phyloP scores from a whole-genome alignment of 108 stramenopile genomes.

The Fistulifera solaris region DNA sequence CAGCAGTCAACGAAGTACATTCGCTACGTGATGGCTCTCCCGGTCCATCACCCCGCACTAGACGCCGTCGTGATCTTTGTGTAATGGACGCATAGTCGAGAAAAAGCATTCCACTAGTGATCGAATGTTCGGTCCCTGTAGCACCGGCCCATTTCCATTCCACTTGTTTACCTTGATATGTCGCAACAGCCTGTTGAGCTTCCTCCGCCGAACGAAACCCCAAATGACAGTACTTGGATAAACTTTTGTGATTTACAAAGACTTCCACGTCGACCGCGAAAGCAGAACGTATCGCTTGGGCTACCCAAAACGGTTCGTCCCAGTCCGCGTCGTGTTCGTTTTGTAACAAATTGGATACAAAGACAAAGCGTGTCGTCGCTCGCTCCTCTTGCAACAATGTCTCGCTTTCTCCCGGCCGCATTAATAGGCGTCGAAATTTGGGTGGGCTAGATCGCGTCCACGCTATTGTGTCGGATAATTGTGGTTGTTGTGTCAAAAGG shows the following conservation, averaged over 20 bases:
- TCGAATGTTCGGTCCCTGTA: background rate
- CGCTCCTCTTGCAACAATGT: constrained; percentile 28
- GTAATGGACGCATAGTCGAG: constrained; percentile 64
- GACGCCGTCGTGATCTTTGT: constrained; percentile 27
- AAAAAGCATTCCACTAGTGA: constrained; percentile 50
- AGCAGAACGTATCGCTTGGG: constrained; percentile 24
- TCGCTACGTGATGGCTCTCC: constrained; percentile 60
- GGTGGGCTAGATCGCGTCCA: constrained; percentile 74
- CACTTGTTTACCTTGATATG: constrained; percentile 44
- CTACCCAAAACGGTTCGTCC: constrained; percentile 13
- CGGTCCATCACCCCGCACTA: background rate
- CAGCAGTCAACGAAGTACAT: constrained; percentile 69
- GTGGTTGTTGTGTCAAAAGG: constrained; percentile 31
- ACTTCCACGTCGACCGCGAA: constrained; percentile 33
- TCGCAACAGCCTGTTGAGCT: constrained; percentile 37
- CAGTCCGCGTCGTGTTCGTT: constrained; percentile 5
- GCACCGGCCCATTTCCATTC: constrained; percentile 10
- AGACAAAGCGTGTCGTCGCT: constrained; percentile 52
- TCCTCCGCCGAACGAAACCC: constrained; percentile 39
- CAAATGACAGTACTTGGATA: constrained; percentile 28
- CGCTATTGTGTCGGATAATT: constrained; percentile 8
- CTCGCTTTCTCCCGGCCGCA: constrained; percentile 10
- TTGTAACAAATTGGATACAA: constrained; percentile 38
- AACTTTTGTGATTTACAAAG: constrained; percentile 22
- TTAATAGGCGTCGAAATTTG: constrained; percentile 61